Percentiles rank a stretch among this genome's conserved stretches.
Conservation (phyloP, 1,284 basidiomycete species). For the Trichosporon coremiiforme region DNA sequence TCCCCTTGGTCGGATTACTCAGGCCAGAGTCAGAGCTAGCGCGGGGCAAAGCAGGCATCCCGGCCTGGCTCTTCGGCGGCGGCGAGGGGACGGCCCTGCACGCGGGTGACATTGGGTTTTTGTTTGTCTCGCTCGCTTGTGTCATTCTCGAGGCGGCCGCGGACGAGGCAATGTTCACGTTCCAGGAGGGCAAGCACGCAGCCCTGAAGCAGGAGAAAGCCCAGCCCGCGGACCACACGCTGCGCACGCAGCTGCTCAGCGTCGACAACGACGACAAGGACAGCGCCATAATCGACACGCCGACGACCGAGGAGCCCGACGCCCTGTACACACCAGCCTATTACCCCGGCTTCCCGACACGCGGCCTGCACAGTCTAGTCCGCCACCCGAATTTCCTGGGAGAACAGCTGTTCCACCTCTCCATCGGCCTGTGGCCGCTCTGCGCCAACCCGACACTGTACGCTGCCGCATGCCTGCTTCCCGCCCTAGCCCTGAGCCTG, state of each 20-base stretch:
- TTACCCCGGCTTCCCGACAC: constrained; percentile 79
- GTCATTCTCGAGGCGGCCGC: constrained; percentile 72
- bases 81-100: constrained; percentile 48
- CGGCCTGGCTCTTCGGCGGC: constrained; percentile 50
- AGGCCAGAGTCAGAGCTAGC: constrained; percentile 22
- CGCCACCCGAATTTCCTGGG: constrained; percentile 90
- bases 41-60: neutral
- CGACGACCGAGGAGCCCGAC: constrained; percentile 28
- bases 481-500: constrained; percentile 59
- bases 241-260: neutral
- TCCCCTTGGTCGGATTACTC: constrained; percentile 45
- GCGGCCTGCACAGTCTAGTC: constrained; percentile 80
- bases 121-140: constrained; percentile 66
- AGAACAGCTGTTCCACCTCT: constrained; percentile 85
- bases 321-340: constrained; percentile 57
- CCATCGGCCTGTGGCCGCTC: constrained; percentile 46
- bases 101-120: constrained; percentile 66
- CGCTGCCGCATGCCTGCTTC: constrained; percentile 54
- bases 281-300: neutral
- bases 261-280: neutral
- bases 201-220: constrained; percentile 35
- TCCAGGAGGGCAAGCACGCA: constrained; percentile 71
- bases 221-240: neutral
- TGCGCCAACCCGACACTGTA: neutral
- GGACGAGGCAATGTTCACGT: constrained; percentile 89